These are phyloP conservation scores for Penicillium ucsense DNA, from an alignment of 495 filamentous ascomycete species.

Conservation along the genomic window DNA sequence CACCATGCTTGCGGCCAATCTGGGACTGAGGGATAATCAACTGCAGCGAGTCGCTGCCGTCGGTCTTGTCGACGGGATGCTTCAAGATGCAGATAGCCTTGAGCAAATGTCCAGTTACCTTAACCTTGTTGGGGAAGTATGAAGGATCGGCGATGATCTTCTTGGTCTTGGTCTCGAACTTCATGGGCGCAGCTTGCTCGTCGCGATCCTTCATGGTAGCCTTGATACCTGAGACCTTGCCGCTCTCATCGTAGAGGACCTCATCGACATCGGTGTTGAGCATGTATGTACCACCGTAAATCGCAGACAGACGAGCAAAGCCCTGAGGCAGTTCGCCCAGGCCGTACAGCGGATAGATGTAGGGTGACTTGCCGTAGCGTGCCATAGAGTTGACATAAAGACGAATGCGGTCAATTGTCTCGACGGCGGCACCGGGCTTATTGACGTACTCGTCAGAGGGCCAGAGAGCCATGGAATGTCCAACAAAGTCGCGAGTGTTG, in stretches of 20 bases:
- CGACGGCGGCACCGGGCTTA: slow-evolving; percentile 60
- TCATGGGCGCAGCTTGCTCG: slow-evolving; percentile 73
- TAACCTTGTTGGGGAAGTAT: slow-evolving; percentile 87
- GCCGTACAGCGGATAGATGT: slow-evolving; percentile 98
- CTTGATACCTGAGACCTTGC: slow-evolving; percentile 85
- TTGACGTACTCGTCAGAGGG: slow-evolving; percentile 79
- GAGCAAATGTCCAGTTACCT: slow-evolving; percentile 77
- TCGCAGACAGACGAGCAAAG: slow-evolving; percentile 92
- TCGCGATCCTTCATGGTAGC: slow-evolving; percentile 85
- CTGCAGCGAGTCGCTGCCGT: slow-evolving; percentile 83
- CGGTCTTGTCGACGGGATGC: slow-evolving; percentile 83
- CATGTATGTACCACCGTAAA: slow-evolving; percentile 99
- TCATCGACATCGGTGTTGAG: slow-evolving; percentile 92
- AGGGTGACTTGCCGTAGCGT: slow-evolving; percentile 95
- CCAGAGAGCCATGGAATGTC: slow-evolving; percentile 97
- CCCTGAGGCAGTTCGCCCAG: slow-evolving; percentile 96
- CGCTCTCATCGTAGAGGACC: slow-evolving; percentile 59
- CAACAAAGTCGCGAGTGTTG: slow-evolving; percentile 91
- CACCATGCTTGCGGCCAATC: slow-evolving; percentile 88
- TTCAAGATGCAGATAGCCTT: slow-evolving; percentile 96
- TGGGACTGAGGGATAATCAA: slow-evolving; percentile 97
- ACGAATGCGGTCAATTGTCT: slow-evolving; percentile 84
- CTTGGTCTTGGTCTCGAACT: slow-evolving; percentile 90
- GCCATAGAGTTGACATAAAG: slow-evolving; percentile 98
- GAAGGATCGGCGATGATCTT: slow-evolving; percentile 94